Evolutionary conservation across 2,329 filamentous ascomycete species (phyloP), one percentile per base, ranked within the genome.

Genomic region (Nothomitra cinnamomea): DNA sequence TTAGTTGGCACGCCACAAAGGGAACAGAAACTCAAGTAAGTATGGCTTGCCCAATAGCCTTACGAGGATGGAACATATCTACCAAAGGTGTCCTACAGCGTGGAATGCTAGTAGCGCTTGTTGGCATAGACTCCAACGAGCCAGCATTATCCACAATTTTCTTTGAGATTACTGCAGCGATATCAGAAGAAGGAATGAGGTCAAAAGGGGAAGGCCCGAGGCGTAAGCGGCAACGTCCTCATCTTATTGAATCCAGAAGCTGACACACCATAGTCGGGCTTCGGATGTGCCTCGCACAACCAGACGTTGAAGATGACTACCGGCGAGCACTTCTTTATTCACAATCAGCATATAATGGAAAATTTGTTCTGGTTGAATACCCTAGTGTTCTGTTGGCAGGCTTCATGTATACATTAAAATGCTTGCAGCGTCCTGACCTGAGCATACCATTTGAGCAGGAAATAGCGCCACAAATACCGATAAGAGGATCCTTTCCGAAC

Each of bases 101-200:
- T 21, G 61, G 62, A 15, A 64, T 65, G 62, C 57, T 65, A 6
- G 56, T 61, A 12, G 62, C 62, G 38, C 51, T 64, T 4, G 54
- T 65, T 13, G 59, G 61, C 2, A 54, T 62, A 22, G 58, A 64
- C 38, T 54, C 57, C 5, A 52, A 57, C 7, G 56, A 54, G 2
- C 53, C 56, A 15, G 55, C 58, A 22, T 50, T 65, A 15, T 63
- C 59, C 3, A 57, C 59, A 19, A 58, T 56, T 22, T 65, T 62
- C 52, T 58, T 65, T 51, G 61, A 61, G 42, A 58, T 62, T 21
- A 45, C 54, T 22, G 45, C 57, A 45, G 53, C 56, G 17, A 57
- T 60, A 40, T 58, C 56, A 19, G 60, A 59, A 1, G 54, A 57
- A n/a, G 55, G 62, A 2, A 61, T 61, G 60, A 56, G 45, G 38